These are phyloP conservation scores for Globisporangium lucens DNA, from an alignment of 352 stramenopile genomes.

Conservation along the genomic window DNA sequence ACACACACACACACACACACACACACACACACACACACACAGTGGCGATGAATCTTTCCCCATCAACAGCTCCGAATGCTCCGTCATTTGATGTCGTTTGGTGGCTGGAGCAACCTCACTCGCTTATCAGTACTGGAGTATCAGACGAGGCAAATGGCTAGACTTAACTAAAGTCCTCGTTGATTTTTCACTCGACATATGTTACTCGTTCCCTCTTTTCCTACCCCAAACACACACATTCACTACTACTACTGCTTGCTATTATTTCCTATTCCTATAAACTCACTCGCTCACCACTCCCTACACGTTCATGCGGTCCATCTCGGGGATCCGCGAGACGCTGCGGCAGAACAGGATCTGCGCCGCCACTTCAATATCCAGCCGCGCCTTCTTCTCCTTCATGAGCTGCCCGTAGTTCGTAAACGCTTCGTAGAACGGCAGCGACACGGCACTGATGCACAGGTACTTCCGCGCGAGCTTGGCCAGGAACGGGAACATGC, in stretches of 20 bases:
- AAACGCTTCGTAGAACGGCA: constrained; percentile 76
- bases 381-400: constrained; percentile 67
- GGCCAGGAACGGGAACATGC: constrained; percentile 60
- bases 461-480: constrained; percentile 74
- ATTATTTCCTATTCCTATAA: background rate
- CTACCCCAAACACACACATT: background rate
- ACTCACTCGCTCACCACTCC: background rate
- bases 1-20: too few relatives aligned
- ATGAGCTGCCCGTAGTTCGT: constrained; percentile 77
- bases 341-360: constrained; percentile 81
- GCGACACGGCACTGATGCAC: constrained; percentile 72
- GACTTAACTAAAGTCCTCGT: background rate
- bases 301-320: constrained; percentile 74
- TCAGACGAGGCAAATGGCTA: too few relatives aligned
- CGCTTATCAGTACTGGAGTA: too few relatives aligned
- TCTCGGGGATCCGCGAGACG: constrained; percentile 75
- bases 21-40: too few relatives aligned
- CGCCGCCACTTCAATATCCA: constrained; percentile 76
- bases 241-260: background rate
- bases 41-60: too few relatives aligned
- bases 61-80: too few relatives aligned
- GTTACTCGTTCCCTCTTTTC: background rate
- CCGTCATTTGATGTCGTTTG: too few relatives aligned
- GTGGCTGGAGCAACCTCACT: too few relatives aligned
- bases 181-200: background rate